These are phyloP conservation scores for Saccharomycopsis javanensis DNA, from an alignment of 805 yeast species.

Conservation along the genomic window DNA sequence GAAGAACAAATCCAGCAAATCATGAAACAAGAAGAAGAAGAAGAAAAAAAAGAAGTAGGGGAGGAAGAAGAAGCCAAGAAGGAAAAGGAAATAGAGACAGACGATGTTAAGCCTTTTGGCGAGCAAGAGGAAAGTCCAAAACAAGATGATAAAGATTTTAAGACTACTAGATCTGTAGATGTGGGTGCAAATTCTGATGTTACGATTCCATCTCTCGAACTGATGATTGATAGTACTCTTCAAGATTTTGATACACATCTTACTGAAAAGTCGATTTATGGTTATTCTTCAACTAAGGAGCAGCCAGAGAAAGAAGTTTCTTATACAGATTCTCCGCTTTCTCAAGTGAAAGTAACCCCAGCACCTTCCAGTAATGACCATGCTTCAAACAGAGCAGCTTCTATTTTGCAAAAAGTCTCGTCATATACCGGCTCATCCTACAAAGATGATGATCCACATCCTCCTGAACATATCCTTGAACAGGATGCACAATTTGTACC, in stretches of 20 bases:
- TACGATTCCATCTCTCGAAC: conserved; percentile 15
- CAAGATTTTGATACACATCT: conserved; percentile 10
- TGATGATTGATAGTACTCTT: conserved; percentile 16
- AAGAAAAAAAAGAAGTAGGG: not conserved
- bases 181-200: not conserved
- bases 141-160: not conserved
- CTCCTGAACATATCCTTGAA: conserved; percentile 30
- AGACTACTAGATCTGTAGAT: not conserved
- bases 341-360: not conserved
- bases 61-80: not conserved
- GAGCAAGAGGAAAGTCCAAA: not conserved
- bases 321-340: not conserved
- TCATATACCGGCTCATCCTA: not conserved
- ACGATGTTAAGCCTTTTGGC: too few relatives aligned
- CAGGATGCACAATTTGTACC: conserved; percentile 31
- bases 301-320: not conserved
- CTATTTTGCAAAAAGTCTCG: not conserved
- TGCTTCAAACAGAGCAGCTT: not conserved
- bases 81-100: not conserved
- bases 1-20: conserved; percentile 1
- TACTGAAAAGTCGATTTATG: conserved; percentile 14
- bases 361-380: not conserved
- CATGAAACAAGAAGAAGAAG: not conserved
- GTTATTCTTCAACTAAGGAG: conserved; percentile 4
- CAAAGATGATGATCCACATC: conserved; percentile 16